Percentiles rank a stretch among this genome's conserved stretches.
These are phyloP conservation scores for Periconia sp. DNA, from an alignment of 2,329 filamentous ascomycete species.

Conservation along the genomic window DNA sequence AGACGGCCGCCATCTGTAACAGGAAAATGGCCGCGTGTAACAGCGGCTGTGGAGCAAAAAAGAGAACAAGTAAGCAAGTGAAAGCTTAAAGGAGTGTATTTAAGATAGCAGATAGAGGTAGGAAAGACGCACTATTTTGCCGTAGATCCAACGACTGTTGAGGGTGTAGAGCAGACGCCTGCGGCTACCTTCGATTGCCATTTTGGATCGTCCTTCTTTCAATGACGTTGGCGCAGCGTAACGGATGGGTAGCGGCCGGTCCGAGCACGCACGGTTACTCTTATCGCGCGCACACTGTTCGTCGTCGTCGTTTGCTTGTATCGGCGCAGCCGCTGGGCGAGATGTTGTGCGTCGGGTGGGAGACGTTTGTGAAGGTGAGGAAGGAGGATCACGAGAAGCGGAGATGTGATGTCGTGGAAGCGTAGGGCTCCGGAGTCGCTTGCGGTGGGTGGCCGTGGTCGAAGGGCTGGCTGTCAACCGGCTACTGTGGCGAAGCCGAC, in stretches of 20 bases:
- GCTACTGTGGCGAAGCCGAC: not conserved
- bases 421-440: not conserved
- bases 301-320: not conserved
- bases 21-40: constrained; percentile 83
- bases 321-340: not conserved
- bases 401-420: not conserved
- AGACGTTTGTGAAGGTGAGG: not conserved
- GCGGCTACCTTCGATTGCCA: constrained; percentile 44
- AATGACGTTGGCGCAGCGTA: not conserved
- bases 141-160: constrained; percentile 74
- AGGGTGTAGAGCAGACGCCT: constrained; percentile 66
- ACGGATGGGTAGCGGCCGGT: not conserved
- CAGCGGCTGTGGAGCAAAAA: constrained; percentile 65
- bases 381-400: not conserved
- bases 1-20: constrained; percentile 84
- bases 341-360: not conserved
- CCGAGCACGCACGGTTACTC: not conserved
- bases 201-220: constrained; percentile 14
- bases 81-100: not conserved
- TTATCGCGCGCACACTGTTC: not conserved
- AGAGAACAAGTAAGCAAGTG: constrained; percentile 1
- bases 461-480: not conserved
- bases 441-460: not conserved
- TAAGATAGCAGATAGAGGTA: not conserved
- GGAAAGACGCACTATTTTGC: constrained; percentile 63